Base-by-base conservation (phyloP, 768 basidiomycete species). In the Tulasnella sp. region DNA sequence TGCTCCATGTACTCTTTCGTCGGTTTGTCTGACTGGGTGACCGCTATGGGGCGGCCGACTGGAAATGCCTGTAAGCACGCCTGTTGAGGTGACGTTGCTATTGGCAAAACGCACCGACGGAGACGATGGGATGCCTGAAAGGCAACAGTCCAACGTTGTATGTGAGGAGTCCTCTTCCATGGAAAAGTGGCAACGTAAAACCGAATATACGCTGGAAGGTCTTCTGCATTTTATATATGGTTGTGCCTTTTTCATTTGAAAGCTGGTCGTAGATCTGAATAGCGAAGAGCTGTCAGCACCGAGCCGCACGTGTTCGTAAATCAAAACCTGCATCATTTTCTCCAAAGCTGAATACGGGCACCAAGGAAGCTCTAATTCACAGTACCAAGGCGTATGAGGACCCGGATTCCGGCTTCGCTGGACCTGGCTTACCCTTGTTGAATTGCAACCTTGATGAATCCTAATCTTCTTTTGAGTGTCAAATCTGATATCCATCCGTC, bases 341-440 rank as follows among this genome's bases (percentile, higher is more conserved):
- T 18, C 98, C 98, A 82, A 99, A 99, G 7, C 95, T 97, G 84
- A 99, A 99, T 3, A 98, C 97, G 0, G 98, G 98, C 0, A 99
- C 98, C 16, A 99, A 88, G 83, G 97, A 95, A 52, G 98, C 98
- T 77, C 96, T 96, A 81, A 19, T 73, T 34, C 76, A 68, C 44
- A 44, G 44, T 44, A 18, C 44, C 8, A 44, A 16, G 44, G 16
- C 16, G 44, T 14, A 44, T 44, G 44, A 44, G 44, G 14, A 18
- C 44, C 16, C 14, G 14, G 44, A 3, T 44, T 44, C 44, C 44
- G 3, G 44, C 14, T 24, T 46, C 39, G 21, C 16, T 16, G 24
- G 18, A 40, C 46, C 1, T 34, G 3, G 75, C 89, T 14, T 80
- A 94, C 94, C 94, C 95, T 83, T 96, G 90, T 80, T 93, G 93